phyloP scores from a whole-genome alignment of 1,139 yeast genomes.

The Saccharomyces pastorianus region DNA sequence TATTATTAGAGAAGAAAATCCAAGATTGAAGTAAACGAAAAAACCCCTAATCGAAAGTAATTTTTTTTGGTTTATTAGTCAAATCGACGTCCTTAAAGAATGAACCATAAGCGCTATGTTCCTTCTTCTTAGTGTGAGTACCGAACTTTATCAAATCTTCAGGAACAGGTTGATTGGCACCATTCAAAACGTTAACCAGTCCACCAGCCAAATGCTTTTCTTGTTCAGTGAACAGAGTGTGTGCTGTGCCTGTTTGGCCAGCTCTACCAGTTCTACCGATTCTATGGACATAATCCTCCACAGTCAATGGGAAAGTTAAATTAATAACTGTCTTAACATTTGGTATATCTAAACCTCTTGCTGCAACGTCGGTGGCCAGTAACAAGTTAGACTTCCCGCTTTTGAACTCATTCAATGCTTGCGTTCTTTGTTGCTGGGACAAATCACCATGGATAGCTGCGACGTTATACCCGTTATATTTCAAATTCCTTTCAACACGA shows the following conservation, averaged over 20 bases:
- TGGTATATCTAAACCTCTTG: slow-evolving; percentile 96
- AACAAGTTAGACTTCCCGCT: slow-evolving; percentile 66
- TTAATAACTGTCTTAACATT: slow-evolving; percentile 94
- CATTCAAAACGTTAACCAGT: slow-evolving; percentile 79
- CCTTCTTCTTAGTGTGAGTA: slow-evolving; percentile 94
- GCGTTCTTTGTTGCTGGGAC: slow-evolving; percentile 85
- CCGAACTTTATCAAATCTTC: slow-evolving; percentile 92
- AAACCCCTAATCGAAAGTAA: slow-evolving; percentile 47
- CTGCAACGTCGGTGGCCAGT: slow-evolving; percentile 97
- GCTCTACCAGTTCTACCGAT: slow-evolving; percentile 99
- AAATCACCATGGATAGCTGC: slow-evolving; percentile 96
- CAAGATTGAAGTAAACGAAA: background rate
- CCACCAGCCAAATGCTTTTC: slow-evolving; percentile 97
- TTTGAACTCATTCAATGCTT: slow-evolving; percentile 79
- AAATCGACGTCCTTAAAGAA: slow-evolving; percentile 88
- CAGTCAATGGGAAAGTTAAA: slow-evolving; percentile 93
- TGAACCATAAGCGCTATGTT: slow-evolving; percentile 93
- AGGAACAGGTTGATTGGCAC: slow-evolving; percentile 95
- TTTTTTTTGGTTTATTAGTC: slow-evolving; percentile 82
- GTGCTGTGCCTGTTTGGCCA: slow-evolving; percentile 90
- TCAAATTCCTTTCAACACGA: slow-evolving; percentile 71
- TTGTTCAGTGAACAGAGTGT: slow-evolving; percentile 91
- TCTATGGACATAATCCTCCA: slow-evolving; percentile 96
- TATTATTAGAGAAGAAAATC: background rate
- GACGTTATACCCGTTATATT: slow-evolving; percentile 66